Evolutionary conservation across 139 green algal species (phyloP), one percentile per base, ranked within the genome.

Genomic region (Mychonastes homosphaera): DNA sequence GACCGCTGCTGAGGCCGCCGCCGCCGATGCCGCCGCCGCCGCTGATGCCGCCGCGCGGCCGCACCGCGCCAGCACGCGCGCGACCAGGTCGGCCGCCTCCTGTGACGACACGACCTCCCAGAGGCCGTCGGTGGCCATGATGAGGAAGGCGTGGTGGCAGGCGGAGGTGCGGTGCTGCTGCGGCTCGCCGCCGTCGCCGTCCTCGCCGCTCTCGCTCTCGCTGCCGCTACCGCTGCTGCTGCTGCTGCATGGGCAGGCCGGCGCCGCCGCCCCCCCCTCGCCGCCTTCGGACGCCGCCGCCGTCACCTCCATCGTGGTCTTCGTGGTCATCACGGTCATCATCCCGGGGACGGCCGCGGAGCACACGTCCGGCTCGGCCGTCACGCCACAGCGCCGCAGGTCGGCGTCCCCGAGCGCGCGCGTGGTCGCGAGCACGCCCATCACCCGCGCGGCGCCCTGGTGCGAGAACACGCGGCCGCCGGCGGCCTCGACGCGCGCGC

Each of bases 351-450:
- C 54, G 45, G 5, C 44, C 23, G 18, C 57, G 36, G 13, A 26
- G 28, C 36, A 67, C 15, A 80, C 55, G 40, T 80, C 73, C 6
- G 73, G 73, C 8, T 67, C 58, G 1, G 68, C 32, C 13, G 69
- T 65, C 6, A 87, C 70, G 6, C 81, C 80, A 28, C 74, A 80
- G 7, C 53, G 56, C 61, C 79, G 76, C 13, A 87, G 67, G 49
- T 79, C 58, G 18, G 64, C 68, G 62, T 87, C 79, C 2, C 80
- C 80, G 40, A 87, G 77, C 3, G 79, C 75, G 4, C 80, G 73
- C 10, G 76, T 79, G 2, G 79, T 73, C 1, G 73, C 76, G n/a
- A 87, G 73, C 23, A 87, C 50, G 39, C 80, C 80, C 61, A 81
- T 80, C 30, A 87, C 71, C 19, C 79, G 67, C 51, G 67, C 46